A percentile compares a stretch with the other conserved stretches of the same genome.
Conservation (phyloP, 2,329 filamentous ascomycete genomes). For the Colletotrichum incanum region DNA sequence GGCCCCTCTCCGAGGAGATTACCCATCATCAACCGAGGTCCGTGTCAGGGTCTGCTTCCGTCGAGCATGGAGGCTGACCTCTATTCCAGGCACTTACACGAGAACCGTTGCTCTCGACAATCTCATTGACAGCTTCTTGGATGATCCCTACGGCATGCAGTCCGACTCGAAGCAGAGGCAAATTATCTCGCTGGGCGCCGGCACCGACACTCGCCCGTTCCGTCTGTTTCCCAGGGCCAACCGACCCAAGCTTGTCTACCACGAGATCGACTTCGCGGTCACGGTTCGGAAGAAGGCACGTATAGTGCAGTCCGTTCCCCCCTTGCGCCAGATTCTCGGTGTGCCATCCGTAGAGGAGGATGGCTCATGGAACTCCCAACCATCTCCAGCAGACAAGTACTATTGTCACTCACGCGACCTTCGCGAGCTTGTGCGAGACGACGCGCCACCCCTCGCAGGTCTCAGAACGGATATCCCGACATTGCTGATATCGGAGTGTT, state of each 20-base stretch:
- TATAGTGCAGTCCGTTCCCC: constrained; percentile 63
- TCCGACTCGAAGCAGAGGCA: constrained; percentile 68
- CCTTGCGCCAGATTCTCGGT: constrained; percentile 57
- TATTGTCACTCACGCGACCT: constrained; percentile 80
- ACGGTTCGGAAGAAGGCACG: constrained; percentile 79
- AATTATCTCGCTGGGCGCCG: constrained; percentile 92
- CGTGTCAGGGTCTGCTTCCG: constrained; percentile 46
- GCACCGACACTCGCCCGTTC: constrained; percentile 92
- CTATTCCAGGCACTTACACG: constrained; percentile 84
- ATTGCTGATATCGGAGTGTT: constrained; percentile 93
- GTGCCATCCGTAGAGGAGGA: constrained; percentile 50
- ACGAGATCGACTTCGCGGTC: constrained; percentile 90
- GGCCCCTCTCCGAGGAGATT: constrained; percentile 75
- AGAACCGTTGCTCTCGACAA: constrained; percentile 87
- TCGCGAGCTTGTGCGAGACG: constrained; percentile 65
- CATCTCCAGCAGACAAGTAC: constrained; percentile 60
- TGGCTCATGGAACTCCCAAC: constrained; percentile 60
- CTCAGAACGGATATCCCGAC: constrained; percentile 78
- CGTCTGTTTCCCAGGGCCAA: constrained; percentile 72
- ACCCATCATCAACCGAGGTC: constrained; percentile 95
- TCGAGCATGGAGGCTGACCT: constrained; percentile 42
- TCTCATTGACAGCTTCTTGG: constrained; percentile 82
- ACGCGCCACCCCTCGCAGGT: constrained; percentile 50
- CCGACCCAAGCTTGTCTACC: constrained; percentile 75
- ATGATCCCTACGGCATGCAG: constrained; percentile 49